These are phyloP conservation scores for Gliomastix tumulicola DNA, from an alignment of 2,329 filamentous ascomycete species.

Conservation along the genomic window DNA sequence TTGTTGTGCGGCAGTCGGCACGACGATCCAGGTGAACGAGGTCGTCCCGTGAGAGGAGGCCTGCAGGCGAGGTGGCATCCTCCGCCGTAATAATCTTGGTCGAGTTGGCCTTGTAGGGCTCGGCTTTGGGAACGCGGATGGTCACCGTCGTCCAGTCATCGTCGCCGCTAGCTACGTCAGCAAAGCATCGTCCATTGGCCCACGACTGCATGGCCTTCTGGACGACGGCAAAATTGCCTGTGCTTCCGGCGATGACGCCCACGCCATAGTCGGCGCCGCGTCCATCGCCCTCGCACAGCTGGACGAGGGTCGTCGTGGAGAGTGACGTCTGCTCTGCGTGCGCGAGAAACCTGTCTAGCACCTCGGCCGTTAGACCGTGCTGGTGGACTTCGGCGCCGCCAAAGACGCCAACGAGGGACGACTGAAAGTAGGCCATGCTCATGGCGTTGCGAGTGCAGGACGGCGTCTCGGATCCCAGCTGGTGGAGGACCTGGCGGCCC, in stretches of 20 bases:
- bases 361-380: conserved; percentile 8
- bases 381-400: conserved; percentile 13
- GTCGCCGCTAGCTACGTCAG: conserved; percentile 3
- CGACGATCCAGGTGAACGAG: conserved; percentile 1
- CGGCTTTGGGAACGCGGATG: conserved; percentile 7
- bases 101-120: conserved; percentile 5
- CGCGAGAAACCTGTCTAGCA: conserved; percentile 8
- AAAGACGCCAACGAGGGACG: conserved; percentile 10
- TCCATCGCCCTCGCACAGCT: conserved; percentile 16
- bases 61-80: no score
- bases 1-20: conserved; percentile 10
- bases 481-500: conserved; percentile 3
- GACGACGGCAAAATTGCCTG: conserved; percentile 15
- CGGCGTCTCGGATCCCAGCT: conserved; percentile 2
- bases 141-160: conserved; percentile 9
- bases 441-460: conserved; percentile 5
- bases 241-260: conserved; percentile 16
- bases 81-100: no score
- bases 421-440: conserved; percentile 6
- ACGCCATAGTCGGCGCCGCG: conserved; percentile 17
- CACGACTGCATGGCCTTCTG: conserved; percentile 14
- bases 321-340: conserved; percentile 5
- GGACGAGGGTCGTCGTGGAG: conserved; percentile 11
- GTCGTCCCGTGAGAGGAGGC: conserved; percentile 5
- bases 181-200: conserved; percentile 12